Conservation (phyloP, 306 rosid genomes). For the Neltuma alba region DNA sequence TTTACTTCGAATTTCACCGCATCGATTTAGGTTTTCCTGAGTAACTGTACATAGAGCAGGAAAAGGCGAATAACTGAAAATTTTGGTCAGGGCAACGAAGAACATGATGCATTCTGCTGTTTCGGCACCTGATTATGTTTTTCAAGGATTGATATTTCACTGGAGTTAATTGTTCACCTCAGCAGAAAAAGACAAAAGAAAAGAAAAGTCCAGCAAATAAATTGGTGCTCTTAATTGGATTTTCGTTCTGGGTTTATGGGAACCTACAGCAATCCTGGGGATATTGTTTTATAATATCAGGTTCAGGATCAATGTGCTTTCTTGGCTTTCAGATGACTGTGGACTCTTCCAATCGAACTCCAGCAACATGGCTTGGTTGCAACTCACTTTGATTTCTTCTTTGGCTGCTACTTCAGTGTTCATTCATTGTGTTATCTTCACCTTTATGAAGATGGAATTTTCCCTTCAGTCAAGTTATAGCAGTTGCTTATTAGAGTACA, state of each 20-base stretch:
- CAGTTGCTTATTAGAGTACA: constrained; percentile 53
- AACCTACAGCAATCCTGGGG: not conserved
- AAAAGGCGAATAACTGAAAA: not conserved
- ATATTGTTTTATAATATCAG: not conserved
- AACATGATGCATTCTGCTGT: not conserved
- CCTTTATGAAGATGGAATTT: too few species aligned
- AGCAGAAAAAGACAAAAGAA: too few species aligned
- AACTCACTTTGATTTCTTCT: constrained; percentile 11
- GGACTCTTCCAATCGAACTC: not conserved
- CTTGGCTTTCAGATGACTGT: constrained; percentile 4
- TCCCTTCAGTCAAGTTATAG: constrained; percentile 7
- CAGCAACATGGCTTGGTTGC: constrained; percentile 19
- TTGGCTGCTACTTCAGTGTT: constrained; percentile 13
- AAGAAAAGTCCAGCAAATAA: too few species aligned
- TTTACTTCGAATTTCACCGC: not conserved
- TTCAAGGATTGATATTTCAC: not conserved
- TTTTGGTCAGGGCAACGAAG: not conserved
- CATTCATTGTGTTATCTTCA: too few species aligned
- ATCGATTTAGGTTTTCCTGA: not conserved
- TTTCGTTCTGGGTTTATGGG: not conserved
- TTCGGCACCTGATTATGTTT: not conserved
- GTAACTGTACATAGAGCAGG: not conserved
- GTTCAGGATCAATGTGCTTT: too few species aligned
- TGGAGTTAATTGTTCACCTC: not conserved
- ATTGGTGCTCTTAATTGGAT: not conserved